phyloP scores from a whole-genome alignment of 495 filamentous ascomycete genomes.

The Cercophora scortea region DNA sequence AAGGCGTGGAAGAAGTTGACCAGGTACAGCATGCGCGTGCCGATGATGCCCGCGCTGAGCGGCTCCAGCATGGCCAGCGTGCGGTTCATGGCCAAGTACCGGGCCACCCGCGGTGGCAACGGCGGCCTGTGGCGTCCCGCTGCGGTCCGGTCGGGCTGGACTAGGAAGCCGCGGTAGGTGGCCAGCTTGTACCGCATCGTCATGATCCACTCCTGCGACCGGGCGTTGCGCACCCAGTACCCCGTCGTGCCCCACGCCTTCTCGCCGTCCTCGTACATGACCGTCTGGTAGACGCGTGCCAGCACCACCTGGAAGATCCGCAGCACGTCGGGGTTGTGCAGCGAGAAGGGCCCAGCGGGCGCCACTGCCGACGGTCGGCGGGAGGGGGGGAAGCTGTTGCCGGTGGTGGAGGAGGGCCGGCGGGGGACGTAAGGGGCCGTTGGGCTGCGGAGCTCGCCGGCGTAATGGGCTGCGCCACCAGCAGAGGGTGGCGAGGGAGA shows the following conservation, averaged over 20 bases:
- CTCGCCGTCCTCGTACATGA: constrained; percentile 17
- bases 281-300: constrained; percentile 5
- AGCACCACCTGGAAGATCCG: constrained; percentile 7
- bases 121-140: too few relatives aligned
- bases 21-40: constrained; percentile 10
- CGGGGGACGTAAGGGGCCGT: background rate
- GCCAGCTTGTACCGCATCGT: constrained; percentile 15
- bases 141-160: background rate
- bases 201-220: constrained; percentile 13
- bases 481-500: background rate
- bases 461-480: background rate
- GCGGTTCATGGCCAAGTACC: constrained; percentile 10
- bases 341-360: background rate
- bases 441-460: background rate
- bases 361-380: background rate
- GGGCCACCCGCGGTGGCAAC: background rate
- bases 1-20: constrained; percentile 12
- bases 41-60: constrained; percentile 6
- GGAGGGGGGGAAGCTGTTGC: background rate
- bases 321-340: background rate
- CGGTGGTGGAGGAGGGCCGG: background rate
- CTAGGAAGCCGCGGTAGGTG: constrained; percentile 2
- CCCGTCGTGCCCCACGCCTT: constrained; percentile 16
- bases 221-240: constrained; percentile 12
- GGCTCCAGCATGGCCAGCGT: constrained; percentile 13